phyloP scores from a whole-genome alignment of 2,329 filamentous ascomycete species.

The Rosellinia necatrix region DNA sequence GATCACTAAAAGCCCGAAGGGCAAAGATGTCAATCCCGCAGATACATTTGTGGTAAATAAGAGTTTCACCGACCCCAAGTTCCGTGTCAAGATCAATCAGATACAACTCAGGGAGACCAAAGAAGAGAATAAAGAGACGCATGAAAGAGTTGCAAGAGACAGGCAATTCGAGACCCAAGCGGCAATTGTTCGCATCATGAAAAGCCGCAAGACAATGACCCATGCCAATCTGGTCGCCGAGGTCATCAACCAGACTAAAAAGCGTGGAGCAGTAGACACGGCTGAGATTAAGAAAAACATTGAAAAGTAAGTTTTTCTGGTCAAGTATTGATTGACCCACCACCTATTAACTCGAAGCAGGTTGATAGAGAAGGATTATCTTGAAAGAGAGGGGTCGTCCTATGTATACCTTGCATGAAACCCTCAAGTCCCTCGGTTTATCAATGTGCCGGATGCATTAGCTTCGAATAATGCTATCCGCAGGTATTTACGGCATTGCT shows the following conservation, averaged over 20 bases:
- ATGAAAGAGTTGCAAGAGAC: constrained; percentile 86
- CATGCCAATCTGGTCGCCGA: constrained; percentile 89
- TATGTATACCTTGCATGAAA: constrained; percentile 72
- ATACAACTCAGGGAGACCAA: constrained; percentile 96
- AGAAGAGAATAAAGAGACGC: constrained; percentile 91
- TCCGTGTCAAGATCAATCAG: constrained; percentile 97
- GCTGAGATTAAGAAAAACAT: constrained; percentile 96
- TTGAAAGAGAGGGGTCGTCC: constrained; percentile 75
- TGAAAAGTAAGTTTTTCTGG: constrained; percentile 71
- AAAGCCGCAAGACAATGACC: constrained; percentile 83
- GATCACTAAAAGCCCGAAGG: constrained; percentile 81
- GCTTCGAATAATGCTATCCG: neutral
- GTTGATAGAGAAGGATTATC: constrained; percentile 91
- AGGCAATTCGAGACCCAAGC: constrained; percentile 96
- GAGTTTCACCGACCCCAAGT: constrained; percentile 77
- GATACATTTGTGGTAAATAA: constrained; percentile 88
- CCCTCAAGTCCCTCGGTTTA: neutral
- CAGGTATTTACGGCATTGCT: neutral
- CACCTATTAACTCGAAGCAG: constrained; percentile 50
- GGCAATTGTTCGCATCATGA: constrained; percentile 96
- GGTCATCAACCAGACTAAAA: constrained; percentile 89
- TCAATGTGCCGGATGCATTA: neutral
- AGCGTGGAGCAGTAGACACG: constrained; percentile 81
- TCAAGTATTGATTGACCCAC: neutral
- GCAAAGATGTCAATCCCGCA: constrained; percentile 74